Conservation (phyloP, 2,329 filamentous ascomycete species). For the Passalora sequoiae region DNA sequence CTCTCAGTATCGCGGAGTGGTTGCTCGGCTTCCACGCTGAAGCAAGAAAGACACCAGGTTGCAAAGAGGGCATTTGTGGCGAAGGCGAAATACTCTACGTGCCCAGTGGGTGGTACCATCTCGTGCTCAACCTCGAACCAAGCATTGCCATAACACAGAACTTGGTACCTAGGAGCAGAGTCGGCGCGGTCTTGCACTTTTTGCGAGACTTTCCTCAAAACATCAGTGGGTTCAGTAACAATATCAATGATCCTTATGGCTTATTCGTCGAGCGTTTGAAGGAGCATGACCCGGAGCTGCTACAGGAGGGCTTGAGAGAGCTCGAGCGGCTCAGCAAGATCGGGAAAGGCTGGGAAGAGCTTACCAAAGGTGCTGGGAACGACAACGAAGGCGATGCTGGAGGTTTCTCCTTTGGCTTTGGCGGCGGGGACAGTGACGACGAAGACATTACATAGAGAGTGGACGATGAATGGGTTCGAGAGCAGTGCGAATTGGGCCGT, state of each 20-base stretch:
- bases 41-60: constrained; percentile 69
- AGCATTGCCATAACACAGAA: constrained; percentile 92
- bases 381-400: constrained; percentile 47
- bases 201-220: constrained; percentile 76
- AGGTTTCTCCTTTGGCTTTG: constrained; percentile 60
- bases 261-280: constrained; percentile 68
- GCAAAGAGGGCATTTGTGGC: constrained; percentile 76
- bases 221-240: constrained; percentile 75
- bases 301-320: constrained; percentile 60
- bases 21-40: constrained; percentile 82
- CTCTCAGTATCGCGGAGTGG: constrained; percentile 95
- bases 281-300: constrained; percentile 59
- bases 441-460: too few relatives aligned
- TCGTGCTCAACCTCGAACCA: constrained; percentile 82
- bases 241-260: constrained; percentile 65
- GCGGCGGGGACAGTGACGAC: constrained; percentile 45
- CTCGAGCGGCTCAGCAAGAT: constrained; percentile 58
- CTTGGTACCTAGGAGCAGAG: constrained; percentile 73
- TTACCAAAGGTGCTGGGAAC: constrained; percentile 55
- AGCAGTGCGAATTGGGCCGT: too few relatives aligned
- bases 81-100: constrained; percentile 87
- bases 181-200: constrained; percentile 73
- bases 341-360: constrained; percentile 82
- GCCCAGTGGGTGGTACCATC: constrained; percentile 92
- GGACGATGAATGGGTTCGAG: too few relatives aligned